These are phyloP conservation scores for Amorphotheca resinae DNA, from an alignment of 495 filamentous ascomycete species.

Conservation along the genomic window DNA sequence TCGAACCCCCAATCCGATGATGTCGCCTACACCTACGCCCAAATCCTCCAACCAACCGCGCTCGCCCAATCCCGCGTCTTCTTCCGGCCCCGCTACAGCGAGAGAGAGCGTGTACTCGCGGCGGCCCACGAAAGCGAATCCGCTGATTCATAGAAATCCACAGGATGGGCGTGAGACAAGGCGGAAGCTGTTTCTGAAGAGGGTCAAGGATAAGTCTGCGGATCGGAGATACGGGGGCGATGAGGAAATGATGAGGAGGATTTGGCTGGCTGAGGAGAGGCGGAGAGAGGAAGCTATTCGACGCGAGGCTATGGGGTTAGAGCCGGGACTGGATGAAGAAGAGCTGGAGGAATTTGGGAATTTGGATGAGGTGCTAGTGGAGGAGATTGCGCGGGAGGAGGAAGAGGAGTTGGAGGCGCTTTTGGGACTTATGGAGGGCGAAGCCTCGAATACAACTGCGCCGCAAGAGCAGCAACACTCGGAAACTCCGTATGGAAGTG, in stretches of 20 bases:
- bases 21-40: constrained; percentile 6
- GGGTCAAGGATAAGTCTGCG: constrained; percentile 59
- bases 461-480: background rate
- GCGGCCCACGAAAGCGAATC: constrained; percentile 25
- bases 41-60: background rate
- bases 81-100: background rate
- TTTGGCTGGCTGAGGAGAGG: constrained; percentile 15
- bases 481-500: constrained; percentile 19
- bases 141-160: constrained; percentile 22
- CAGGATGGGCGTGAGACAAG: constrained; percentile 40
- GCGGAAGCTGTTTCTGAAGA: constrained; percentile 59
- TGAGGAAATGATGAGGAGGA: constrained; percentile 41
- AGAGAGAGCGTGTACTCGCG: constrained; percentile 12
- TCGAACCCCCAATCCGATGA: background rate
- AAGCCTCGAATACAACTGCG: background rate
- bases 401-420: constrained; percentile 44
- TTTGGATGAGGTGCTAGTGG: constrained; percentile 25
- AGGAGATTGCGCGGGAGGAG: constrained; percentile 40
- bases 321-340: constrained; percentile 23
- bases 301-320: constrained; percentile 12
- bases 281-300: constrained; percentile 5
- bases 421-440: constrained; percentile 16
- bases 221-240: constrained; percentile 55
- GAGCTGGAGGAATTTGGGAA: constrained; percentile 20
- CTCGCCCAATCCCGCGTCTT: background rate